phyloP scores from a whole-genome alignment of 768 basidiomycete species.

The Russula griseocarnosa region DNA sequence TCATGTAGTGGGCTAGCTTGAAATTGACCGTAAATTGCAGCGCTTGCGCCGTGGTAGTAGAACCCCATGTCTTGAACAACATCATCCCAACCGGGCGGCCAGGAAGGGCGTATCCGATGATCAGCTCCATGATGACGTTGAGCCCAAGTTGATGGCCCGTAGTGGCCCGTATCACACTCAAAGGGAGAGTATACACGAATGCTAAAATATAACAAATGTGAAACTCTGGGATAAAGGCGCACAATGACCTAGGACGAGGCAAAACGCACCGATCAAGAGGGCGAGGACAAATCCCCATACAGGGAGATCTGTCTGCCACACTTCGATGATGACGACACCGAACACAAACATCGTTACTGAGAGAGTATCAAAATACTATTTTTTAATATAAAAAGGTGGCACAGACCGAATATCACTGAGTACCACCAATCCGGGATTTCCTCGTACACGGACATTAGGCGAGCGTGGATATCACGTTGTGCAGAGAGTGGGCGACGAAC shows the following conservation, averaged over 20 bases:
- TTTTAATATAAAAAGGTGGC: not conserved
- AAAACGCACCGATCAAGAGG: conserved; percentile 51
- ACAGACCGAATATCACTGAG: conserved; percentile 49
- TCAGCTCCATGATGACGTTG: conserved; percentile 76
- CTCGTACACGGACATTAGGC: conserved; percentile 70
- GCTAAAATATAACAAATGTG: conserved; percentile 25
- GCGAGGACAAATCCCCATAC: conserved; percentile 71
- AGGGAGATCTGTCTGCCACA: conserved; percentile 71
- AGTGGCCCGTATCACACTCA: conserved; percentile 63
- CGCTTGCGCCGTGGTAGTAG: conserved; percentile 66
- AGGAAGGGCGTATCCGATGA: conserved; percentile 76
- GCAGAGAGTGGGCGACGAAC: conserved; percentile 66
- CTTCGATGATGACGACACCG: conserved; percentile 64
- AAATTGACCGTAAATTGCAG: conserved; percentile 77
- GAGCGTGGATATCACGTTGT: conserved; percentile 83
- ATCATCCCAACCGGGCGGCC: conserved; percentile 78
- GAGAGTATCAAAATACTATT: conserved; percentile 32
- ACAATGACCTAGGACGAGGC: not conserved
- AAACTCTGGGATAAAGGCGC: too few relatives aligned
- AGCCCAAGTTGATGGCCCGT: conserved; percentile 74
- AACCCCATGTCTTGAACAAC: conserved; percentile 84
- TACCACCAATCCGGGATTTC: conserved; percentile 91
- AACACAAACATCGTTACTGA: conserved; percentile 60
- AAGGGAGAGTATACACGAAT: conserved; percentile 46
- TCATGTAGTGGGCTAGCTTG: conserved; percentile 74